Evolutionary conservation across 129 eudicot genomes (phyloP).

Genomic region (Lactuca sativa): DNA sequence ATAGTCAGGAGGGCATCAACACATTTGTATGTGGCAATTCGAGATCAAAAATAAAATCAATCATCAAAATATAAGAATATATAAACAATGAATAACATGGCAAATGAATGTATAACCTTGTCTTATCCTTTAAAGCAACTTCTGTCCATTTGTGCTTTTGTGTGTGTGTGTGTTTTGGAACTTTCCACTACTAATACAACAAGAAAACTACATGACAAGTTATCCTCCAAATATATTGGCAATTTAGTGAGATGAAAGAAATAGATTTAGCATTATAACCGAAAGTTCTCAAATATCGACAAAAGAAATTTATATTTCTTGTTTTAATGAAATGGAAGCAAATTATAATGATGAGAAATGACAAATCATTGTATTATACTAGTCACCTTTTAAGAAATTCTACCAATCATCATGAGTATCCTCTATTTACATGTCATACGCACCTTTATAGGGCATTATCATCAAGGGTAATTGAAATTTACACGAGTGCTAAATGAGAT

Average conservation of each 20-base stretch:
- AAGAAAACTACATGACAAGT: slow-evolving; percentile 37
- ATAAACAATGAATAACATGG: slow-evolving; percentile 28
- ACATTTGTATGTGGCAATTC: slow-evolving; percentile 37
- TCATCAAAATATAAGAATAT: slow-evolving; percentile 5
- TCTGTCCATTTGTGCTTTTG: slow-evolving; percentile 28
- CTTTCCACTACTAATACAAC: slow-evolving; percentile 28
- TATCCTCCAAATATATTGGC: slow-evolving; percentile 21
- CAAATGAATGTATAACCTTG: slow-evolving; percentile 32
- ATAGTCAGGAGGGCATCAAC: slow-evolving; percentile 31
- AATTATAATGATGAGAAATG: slow-evolving; percentile 20
- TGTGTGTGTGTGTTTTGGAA: slow-evolving; percentile 22
- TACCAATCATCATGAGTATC: slow-evolving; percentile 15
- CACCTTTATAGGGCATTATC: background rate
- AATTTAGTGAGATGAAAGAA: slow-evolving; percentile 15
- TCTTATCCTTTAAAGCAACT: slow-evolving; percentile 30
- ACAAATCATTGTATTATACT: slow-evolving; percentile 9
- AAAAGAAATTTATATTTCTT: background rate
- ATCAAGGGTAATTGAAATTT: background rate
- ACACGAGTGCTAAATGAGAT: too few relatives aligned
- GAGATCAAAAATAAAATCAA: slow-evolving; percentile 25
- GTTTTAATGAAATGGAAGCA: slow-evolving; percentile 30
- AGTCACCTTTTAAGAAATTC: slow-evolving; percentile 9
- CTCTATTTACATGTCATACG: slow-evolving; percentile 1
- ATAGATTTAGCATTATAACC: slow-evolving; percentile 28
- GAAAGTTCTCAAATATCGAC: slow-evolving; percentile 26